These are phyloP conservation scores for Monosporascus cannonballus DNA, from an alignment of 2,329 filamentous ascomycete genomes.

Conservation along the genomic window DNA sequence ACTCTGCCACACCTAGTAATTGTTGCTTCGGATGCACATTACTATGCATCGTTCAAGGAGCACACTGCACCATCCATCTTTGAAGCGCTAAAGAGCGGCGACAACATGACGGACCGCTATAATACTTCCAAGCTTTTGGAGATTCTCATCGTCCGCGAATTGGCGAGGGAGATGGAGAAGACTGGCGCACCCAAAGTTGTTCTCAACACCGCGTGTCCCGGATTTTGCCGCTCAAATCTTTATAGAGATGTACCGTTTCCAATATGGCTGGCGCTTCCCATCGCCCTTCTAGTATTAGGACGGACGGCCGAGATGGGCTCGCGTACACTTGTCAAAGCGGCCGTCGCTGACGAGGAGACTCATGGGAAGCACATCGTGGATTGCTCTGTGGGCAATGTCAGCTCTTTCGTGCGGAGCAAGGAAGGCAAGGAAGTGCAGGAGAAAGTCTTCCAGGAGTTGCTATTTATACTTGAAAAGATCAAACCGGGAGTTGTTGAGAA, in stretches of 20 bases:
- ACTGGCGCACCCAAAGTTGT: conserved; percentile 28
- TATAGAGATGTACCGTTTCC: conserved; percentile 28
- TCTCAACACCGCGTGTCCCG: conserved; percentile 34
- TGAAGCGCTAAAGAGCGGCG: conserved; percentile 23
- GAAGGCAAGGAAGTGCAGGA: conserved; percentile 30
- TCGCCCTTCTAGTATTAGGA: conserved; percentile 21
- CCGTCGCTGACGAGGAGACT: conserved; percentile 28
- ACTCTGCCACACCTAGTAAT: conserved; percentile 30
- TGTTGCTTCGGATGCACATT: conserved; percentile 33
- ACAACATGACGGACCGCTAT: conserved; percentile 27
- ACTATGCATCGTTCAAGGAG: conserved; percentile 27
- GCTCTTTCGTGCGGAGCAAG: conserved; percentile 27
- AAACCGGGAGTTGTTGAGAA: conserved; percentile 32
- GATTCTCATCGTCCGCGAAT: conserved; percentile 24
- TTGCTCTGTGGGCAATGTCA: conserved; percentile 22
- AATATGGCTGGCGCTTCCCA: conserved; percentile 14
- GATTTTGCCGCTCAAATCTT: conserved; percentile 34
- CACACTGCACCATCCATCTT: conserved; percentile 26
- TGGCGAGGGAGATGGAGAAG: conserved; percentile 27
- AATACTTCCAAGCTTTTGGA: conserved; percentile 29
- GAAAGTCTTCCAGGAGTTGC: conserved; percentile 36
- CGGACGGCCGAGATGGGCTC: conserved; percentile 34
- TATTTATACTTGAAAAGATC: conserved; percentile 35
- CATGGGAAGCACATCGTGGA: conserved; percentile 37
- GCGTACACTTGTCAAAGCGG: conserved; percentile 32